These are phyloP conservation scores for Yamadazyma mexicana DNA, from an alignment of 1,139 yeast species.

Conservation along the genomic window DNA sequence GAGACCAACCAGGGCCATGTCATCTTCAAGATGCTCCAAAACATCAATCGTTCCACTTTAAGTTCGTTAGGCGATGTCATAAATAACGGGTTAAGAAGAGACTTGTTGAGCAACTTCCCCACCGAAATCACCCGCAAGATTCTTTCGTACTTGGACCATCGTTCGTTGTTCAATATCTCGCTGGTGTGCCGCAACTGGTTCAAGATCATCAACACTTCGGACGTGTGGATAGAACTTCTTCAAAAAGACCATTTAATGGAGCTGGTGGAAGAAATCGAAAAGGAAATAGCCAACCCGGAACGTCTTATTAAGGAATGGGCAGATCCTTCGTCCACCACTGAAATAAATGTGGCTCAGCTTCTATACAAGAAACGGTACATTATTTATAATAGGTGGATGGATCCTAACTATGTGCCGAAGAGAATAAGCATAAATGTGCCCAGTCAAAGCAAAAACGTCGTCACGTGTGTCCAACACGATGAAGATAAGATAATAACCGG, in stretches of 20 bases:
- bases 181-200: constrained; percentile 75
- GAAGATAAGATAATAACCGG: constrained; percentile 91
- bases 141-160: constrained; percentile 64
- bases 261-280: constrained; percentile 29
- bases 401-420: constrained; percentile 67
- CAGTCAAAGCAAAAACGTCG: constrained; percentile 75
- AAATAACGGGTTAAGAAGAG: constrained; percentile 65
- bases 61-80: constrained; percentile 66
- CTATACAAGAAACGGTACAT: constrained; percentile 65
- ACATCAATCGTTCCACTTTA: constrained; percentile 65
- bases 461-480: constrained; percentile 92
- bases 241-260: constrained; percentile 52
- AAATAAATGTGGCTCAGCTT: constrained; percentile 45
- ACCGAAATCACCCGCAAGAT: constrained; percentile 72
- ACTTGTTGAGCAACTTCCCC: constrained; percentile 70
- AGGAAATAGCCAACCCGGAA: constrained; percentile 32
- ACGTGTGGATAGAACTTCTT: constrained; percentile 59
- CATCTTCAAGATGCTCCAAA: constrained; percentile 64
- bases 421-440: constrained; percentile 57
- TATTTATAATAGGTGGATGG: constrained; percentile 81
- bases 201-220: constrained; percentile 55
- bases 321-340: constrained; percentile 14
- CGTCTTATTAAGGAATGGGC: constrained; percentile 37
- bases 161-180: constrained; percentile 61
- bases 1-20: constrained; percentile 44